Percentiles rank a stretch among this genome's conserved stretches.
These are phyloP conservation scores for Urtica urens DNA, from an alignment of 306 rosid species.

Conservation along the genomic window DNA sequence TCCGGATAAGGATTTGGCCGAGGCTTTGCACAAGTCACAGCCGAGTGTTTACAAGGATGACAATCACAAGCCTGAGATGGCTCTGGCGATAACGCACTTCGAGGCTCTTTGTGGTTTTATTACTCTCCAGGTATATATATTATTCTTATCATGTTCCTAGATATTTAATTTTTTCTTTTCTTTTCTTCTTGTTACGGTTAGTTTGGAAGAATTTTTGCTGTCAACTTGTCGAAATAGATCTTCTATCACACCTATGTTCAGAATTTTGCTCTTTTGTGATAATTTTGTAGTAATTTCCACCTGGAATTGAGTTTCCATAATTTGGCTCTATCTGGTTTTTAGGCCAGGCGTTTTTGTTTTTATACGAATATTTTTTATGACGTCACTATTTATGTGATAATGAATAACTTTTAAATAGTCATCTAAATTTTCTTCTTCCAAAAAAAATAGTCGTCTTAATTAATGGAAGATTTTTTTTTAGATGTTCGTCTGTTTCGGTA, in stretches of 20 bases:
- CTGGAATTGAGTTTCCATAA: background rate
- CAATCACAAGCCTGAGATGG: slow-evolving; percentile 98
- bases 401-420: no score
- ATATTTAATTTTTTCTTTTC: background rate
- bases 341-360: no score
- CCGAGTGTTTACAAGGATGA: slow-evolving; percentile 75
- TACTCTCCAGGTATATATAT: slow-evolving; percentile 43
- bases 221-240: background rate
- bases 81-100: slow-evolving; percentile 66
- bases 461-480: no score
- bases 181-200: background rate
- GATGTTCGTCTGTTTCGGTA: no score
- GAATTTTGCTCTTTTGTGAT: no score
- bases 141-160: background rate
- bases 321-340: background rate
- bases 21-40: slow-evolving; percentile 51
- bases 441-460: no score
- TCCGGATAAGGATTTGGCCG: slow-evolving; percentile 86
- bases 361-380: no score
- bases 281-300: background rate
- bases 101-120: slow-evolving; percentile 89
- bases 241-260: no score
- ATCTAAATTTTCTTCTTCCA: no score
- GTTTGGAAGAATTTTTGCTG: background rate
- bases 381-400: no score